Base-by-base conservation (phyloP, 2,329 filamentous ascomycete species). In the Parastagonospora avenae region DNA sequence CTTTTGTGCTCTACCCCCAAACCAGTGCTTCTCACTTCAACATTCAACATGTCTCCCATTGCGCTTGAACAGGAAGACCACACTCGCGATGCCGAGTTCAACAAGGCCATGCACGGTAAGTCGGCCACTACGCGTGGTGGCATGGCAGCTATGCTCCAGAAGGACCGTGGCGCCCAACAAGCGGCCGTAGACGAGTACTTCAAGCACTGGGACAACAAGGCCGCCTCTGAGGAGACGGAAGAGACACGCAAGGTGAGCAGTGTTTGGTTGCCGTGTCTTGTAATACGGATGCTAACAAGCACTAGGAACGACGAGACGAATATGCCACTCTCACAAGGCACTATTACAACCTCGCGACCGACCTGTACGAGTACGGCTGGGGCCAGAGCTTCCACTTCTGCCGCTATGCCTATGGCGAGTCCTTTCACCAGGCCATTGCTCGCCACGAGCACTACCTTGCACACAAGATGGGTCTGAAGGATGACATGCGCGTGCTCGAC, bases 361-460 rank as follows among this genome's bases (percentile, higher is more conserved):
- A 96, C 71, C 77, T 96, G 43, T 96, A 96, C 81, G 94, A 97
- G 80, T 94, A 96, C 66, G 94, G 92, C 67, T 99, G 94, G 92
- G 91, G 91, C 55, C 87, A 92, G 69, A 93, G 88, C 42, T 99
- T 99, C 84, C 93, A 99, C 79, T 97, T 99, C 83, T 96, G 91
- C 79, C 91, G 93, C 58, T 97, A 93, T 77, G 89, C 91, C 48
- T 80, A 87, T 63, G 89, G 89, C 71, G 94, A 99, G 79, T 80
- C 86, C 45, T 97, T 97, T 80, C 81, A 85, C 76, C 90, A 95
- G 77, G 92, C 92, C 55, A 93, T 97, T 77, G 91, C 92, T 61
- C 89, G 94, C 52, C 94, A 99, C 72, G 94, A 99, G 80, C 94
- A 99, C 82, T 97, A 96, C 80, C 88, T 99, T 28, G 94, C 94